Base-by-base conservation (phyloP, 208 protist genomes). In the Trypanosoma scelopori region DNA sequence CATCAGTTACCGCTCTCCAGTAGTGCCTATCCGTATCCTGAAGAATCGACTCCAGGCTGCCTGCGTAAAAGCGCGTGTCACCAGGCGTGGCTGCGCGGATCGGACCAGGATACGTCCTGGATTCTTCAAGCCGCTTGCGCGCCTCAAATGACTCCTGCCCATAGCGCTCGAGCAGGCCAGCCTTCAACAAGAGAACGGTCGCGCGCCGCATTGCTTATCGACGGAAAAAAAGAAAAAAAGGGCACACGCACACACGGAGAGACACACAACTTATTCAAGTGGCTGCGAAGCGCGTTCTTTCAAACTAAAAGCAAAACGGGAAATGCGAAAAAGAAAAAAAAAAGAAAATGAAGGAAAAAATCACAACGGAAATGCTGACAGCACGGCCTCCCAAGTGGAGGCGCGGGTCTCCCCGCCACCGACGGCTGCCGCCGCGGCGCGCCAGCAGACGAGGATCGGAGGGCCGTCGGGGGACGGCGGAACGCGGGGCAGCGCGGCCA, bases 91-190 rank as follows among this genome's bases (percentile, higher is more conserved):
- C 82, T 3, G 84, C 77, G 22, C 85, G 69, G 46, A 95, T 91
- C 5, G 84, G 51, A 23, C 89, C 89, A 4, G 89, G 89, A 53
- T 95, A 95, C 0, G 85, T 89, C 41, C 35, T 62, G 0, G 84
- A 89, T 37, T 87, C 81, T 0, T 64, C 63, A 57, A 95, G 80
- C 22, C 80, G 71, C 39, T 53, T 70, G 48, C 78, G 66, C 7
- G 84, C 57, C 56, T 95, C 85, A 77, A 82, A 95, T 1, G 89
- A 84, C 58, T 95, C 85, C 65, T 93, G 89, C 35, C 87, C 77
- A 68, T 95, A 95, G 23, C 74, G 70, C 20, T 50, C 57, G 20
- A 94, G 52, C 27, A 78, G 77, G 30, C 71, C 37, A 22, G 73
- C 66, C 23, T 30, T 70, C 15, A 91, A 59, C 20, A 81, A 61